Evolutionary conservation across 2,329 filamentous ascomycete species (phyloP), one percentile per base, ranked within the genome.

Genomic region (Nigrospora osmanthi): DNA sequence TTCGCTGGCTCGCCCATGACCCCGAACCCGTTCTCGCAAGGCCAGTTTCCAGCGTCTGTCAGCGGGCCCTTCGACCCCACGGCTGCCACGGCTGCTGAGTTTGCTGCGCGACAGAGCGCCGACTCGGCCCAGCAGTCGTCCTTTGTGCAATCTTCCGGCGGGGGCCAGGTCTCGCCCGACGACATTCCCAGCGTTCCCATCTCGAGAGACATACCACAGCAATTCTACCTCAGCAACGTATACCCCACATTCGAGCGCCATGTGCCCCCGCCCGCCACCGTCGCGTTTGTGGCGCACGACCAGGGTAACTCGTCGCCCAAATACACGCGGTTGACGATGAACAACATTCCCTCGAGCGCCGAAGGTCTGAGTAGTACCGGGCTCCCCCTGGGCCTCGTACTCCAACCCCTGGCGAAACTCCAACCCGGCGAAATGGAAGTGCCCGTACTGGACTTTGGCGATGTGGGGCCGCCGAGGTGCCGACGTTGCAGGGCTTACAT

Each of bases 301-400:
- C 93, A 98, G 65, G 93, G 93, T 56, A 98, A 96, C 63, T 85
- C 93, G 6, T 96, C 93, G 13, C 93, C 93, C 32, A 96, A 96
- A 65, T 93, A 88, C 62, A 87, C 89, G 40, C 83, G 93, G 45
- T 76, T 98, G 46, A 95, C 89, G 0, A 72, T 97, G 64, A 98
- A 95, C 68, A 95, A 86, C 65, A 94, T 98, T 49, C 93, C 93
- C 2, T 78, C 87, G 12, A 87, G 83, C 13, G 71, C 81, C 38
- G 93, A 98, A 51, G 85, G 87, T 33, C 73, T 97, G 30, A 72
- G 80, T 40, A 82, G 85, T 4, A 96, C 90, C 11, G 85, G 83
- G 3, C 71, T 98, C 15, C 91, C 93, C 6, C 74, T 98, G 11
- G 93, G 93, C 14, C 78, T 98, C 50, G 69, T 96, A 19, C 64